Conservation (phyloP, 768 basidiomycete species). For the Naganishia antarctica region DNA sequence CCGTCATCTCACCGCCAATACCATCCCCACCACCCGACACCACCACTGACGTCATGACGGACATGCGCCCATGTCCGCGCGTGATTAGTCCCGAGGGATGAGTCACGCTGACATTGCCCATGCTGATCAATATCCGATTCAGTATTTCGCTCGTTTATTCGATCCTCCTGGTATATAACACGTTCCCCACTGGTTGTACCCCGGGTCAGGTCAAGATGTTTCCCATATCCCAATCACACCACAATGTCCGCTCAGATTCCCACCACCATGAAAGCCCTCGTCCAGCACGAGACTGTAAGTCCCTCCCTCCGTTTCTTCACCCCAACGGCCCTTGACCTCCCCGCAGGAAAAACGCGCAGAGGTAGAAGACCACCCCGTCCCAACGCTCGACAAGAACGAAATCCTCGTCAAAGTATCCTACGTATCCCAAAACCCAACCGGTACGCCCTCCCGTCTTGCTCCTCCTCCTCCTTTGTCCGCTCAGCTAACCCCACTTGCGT, state of each 20-base stretch:
- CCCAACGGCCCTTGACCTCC: neutral
- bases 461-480: constrained; percentile 1
- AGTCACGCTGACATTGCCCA: no score
- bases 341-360: constrained; percentile 28
- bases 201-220: no score
- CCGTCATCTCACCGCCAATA: no score
- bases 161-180: no score
- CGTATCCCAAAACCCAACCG: constrained; percentile 33
- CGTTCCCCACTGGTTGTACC: no score
- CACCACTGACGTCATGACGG: no score
- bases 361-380: constrained; percentile 32
- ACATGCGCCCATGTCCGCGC: no score
- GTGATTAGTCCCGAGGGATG: no score
- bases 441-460: constrained; percentile 25
- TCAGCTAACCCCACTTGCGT: neutral
- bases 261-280: constrained; percentile 37
- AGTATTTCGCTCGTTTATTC: no score
- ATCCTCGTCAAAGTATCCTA: constrained; percentile 41
- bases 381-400: constrained; percentile 31
- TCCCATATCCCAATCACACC: neutral
- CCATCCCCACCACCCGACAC: neutral
- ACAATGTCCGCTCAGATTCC: constrained; percentile 28
- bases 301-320: neutral
- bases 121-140: no score
- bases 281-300: constrained; percentile 32